A percentile compares a stretch with the other conserved stretches of the same genome.
Evolutionary conservation across 2,329 filamentous ascomycete species (phyloP).

Genomic region (Neopestalotiopsis sp.): DNA sequence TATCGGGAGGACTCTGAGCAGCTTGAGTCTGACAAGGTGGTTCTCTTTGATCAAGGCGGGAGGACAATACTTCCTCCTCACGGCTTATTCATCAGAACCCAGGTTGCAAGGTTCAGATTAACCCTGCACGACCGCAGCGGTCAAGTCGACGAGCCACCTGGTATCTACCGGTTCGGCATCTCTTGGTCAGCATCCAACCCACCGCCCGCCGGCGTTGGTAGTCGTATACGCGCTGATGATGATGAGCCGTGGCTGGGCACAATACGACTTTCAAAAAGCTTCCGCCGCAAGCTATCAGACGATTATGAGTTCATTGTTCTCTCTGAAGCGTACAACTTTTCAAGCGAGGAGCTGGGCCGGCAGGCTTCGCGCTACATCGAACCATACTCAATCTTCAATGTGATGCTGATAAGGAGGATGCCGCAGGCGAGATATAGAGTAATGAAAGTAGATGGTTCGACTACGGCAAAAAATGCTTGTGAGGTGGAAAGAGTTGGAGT

Average conservation of each 20-base stretch:
- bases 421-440: not conserved
- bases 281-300: not conserved
- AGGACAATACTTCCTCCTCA: not conserved
- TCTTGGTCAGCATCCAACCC: not conserved
- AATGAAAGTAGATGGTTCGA: not conserved
- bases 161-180: not conserved
- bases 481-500: not conserved
- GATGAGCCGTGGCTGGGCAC: conserved; percentile 17
- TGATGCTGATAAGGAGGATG: conserved; percentile 14
- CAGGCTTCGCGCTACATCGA: not conserved
- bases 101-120: not conserved
- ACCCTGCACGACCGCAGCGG: not conserved
- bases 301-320: conserved; percentile 19
- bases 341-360: conserved; percentile 11
- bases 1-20: not conserved
- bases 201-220: no score
- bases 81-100: not conserved
- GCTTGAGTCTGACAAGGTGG: no score
- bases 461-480: not conserved
- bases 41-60: not conserved
- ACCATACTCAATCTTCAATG: conserved; percentile 1
- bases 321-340: conserved; percentile 17
- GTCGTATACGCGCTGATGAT: not conserved
- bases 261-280: conserved; percentile 14
- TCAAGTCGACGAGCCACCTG: not conserved